Evolutionary conservation across 1,284 basidiomycete genomes (phyloP), one percentile per base, ranked within the genome.

Genomic region (Pseudozyma sp.): DNA sequence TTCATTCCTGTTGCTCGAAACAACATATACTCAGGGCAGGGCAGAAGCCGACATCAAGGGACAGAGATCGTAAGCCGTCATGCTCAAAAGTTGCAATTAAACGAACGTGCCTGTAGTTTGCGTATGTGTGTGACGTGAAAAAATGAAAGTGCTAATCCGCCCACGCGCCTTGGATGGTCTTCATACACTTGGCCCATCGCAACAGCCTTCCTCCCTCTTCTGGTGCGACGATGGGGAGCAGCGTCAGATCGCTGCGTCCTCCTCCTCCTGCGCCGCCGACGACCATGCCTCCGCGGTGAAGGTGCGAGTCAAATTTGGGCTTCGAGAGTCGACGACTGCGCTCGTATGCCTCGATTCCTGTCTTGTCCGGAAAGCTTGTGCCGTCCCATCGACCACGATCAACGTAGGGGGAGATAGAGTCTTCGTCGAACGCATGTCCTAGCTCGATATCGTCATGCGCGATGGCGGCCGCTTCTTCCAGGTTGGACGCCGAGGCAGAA

Each of bases 121-220:
- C 24, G 24, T 24, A 24, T 24, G 24, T 24, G 43, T 29, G 42
- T 59, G 16, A 29, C 17, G 9, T 2, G 14, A 46, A 33, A 35
- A 49, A 35, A 9, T 8, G 35, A n/a, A 9, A 7, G 30, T 11
- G 13, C 17, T 43, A 71, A 42, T 76, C 66, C 9, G 66, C 62
- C 94, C 94, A 97, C 72, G 90, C 90, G 5, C 92, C 92, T 49
- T 92, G 91, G 52, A 97, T 92, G 74, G 89, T 89, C 67, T 88
- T 87, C 44, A 94, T 89, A 14, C 90, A 89, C 45, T 90, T 87
- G 7, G 88, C 89, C 94, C 95, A 97, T 61, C 87, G 85, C 42
- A 87, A 85, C 58, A 97, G 85, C 56, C 94, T 88, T 1, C 93
- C 93, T 51, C 87, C 85, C 85, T 97, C 95, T 88, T 92, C 93